phyloP scores from a whole-genome alignment of 257 asterid genomes.

The Thymus quinquecostatus region DNA sequence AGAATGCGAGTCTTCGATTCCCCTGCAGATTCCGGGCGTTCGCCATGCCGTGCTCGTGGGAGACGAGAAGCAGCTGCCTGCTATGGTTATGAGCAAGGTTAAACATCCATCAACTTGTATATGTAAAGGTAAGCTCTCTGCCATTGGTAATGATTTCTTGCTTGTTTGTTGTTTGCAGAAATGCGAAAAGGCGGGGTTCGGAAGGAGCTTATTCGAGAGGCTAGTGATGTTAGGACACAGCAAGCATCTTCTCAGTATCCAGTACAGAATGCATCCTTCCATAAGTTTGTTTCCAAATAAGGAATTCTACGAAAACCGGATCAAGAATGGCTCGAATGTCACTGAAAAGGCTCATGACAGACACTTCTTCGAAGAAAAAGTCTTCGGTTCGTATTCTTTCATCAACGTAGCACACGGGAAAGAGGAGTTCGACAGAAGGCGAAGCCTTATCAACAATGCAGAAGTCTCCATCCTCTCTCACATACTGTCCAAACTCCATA shows the following conservation, averaged over 20 bases:
- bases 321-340: conserved; percentile 58
- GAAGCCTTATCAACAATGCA: conserved; percentile 52
- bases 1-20: conserved; percentile 78
- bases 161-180: conserved; percentile 37
- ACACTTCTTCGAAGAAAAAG: conserved; percentile 43
- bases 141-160: neutral
- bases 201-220: conserved; percentile 79
- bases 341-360: conserved; percentile 37
- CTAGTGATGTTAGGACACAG: conserved; percentile 51
- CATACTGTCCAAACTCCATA: conserved; percentile 49
- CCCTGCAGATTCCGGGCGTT: conserved; percentile 67
- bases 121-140: neutral
- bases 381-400: conserved; percentile 61
- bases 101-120: neutral
- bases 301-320: conserved; percentile 51
- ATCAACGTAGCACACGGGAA: conserved; percentile 57
- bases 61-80: conserved; percentile 79
- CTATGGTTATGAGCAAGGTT: conserved; percentile 84
- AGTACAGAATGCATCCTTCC: conserved; percentile 80
- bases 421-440: conserved; percentile 50
- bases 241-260: conserved; percentile 66
- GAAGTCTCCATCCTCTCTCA: conserved; percentile 57
- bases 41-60: conserved; percentile 78
- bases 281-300: conserved; percentile 70
- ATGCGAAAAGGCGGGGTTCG: conserved; percentile 55